A percentile compares a stretch with the other conserved stretches of the same genome.
Evolutionary conservation across 2,329 filamentous ascomycete species (phyloP).

Genomic region (Calonectria pauciramosa): DNA sequence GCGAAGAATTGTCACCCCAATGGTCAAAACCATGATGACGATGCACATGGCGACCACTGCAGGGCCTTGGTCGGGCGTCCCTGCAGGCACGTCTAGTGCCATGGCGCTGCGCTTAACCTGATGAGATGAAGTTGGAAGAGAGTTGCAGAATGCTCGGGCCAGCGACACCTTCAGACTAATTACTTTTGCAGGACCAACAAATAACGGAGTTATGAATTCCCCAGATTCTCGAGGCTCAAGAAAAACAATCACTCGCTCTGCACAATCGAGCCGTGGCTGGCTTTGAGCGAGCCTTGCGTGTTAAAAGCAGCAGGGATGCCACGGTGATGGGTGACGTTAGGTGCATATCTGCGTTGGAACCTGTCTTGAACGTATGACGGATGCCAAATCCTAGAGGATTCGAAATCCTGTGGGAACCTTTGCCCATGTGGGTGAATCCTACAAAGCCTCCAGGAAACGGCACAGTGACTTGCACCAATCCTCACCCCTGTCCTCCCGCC

Average conservation of each 20-base stretch:
- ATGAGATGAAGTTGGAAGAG: not conserved
- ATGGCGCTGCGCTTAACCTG: not conserved
- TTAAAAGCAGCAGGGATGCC: not conserved
- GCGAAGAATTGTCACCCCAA: not conserved
- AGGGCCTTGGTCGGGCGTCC: slow-evolving; percentile 7
- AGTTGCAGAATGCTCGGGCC: not conserved
- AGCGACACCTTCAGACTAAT: not conserved
- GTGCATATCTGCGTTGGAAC: not conserved
- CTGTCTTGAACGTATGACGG: not conserved
- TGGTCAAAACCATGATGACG: not conserved
- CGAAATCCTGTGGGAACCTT: not conserved
- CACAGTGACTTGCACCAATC: not conserved
- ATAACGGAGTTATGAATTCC: not conserved
- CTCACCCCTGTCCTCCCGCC: not conserved
- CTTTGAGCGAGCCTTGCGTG: not conserved
- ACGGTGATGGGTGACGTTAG: not conserved
- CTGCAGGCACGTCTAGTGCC: not conserved
- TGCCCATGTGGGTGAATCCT: not conserved
- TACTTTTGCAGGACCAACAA: not conserved
- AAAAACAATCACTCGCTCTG: not conserved
- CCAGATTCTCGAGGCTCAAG: not conserved
- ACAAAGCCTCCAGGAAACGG: not conserved
- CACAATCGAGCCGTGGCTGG: not conserved
- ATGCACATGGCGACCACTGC: not conserved
- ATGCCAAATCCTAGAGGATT: not conserved